Percentiles rank a stretch among this genome's conserved stretches.
These are phyloP conservation scores for Kazachstania psychrophila DNA, from an alignment of 805 yeast species.

Conservation along the genomic window DNA sequence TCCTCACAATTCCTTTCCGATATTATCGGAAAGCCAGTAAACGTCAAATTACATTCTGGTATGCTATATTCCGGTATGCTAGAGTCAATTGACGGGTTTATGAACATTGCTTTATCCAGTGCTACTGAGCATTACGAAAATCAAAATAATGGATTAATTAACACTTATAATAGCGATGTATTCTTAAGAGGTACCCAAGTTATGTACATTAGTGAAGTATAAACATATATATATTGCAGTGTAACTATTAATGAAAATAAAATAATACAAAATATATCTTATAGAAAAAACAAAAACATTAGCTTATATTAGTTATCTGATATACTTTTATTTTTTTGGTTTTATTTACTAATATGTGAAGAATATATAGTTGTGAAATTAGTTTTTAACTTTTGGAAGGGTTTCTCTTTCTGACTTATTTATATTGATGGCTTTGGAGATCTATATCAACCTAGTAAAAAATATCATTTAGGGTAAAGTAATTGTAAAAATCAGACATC, in stretches of 20 bases:
- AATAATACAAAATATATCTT: background rate
- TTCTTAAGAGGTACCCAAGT: slow-evolving; percentile 32
- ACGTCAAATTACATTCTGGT: slow-evolving; percentile 80
- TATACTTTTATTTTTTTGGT: background rate
- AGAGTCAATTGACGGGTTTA: slow-evolving; percentile 91
- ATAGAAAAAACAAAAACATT: background rate
- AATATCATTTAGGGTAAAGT: background rate
- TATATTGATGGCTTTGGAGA: too few relatives aligned
- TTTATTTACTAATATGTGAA: slow-evolving; percentile 2
- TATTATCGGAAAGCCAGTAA: slow-evolving; percentile 69
- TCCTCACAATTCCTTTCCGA: slow-evolving; percentile 75
- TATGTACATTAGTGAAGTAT: slow-evolving; percentile 29
- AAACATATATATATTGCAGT: slow-evolving; percentile 1
- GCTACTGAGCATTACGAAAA: slow-evolving; percentile 49
- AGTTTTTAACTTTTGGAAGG: too few relatives aligned
- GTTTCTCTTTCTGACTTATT: too few relatives aligned
- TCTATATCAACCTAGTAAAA: too few relatives aligned
- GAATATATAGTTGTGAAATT: slow-evolving; percentile 4
- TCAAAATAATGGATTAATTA: slow-evolving; percentile 24
- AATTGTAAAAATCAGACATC: background rate
- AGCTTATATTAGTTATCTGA: background rate
- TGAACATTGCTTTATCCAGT: slow-evolving; percentile 83
- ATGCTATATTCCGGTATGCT: slow-evolving; percentile 68
- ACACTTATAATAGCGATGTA: slow-evolving; percentile 26
- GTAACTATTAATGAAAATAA: background rate